A percentile compares a stretch with the other conserved stretches of the same genome.
Evolutionary conservation across 768 basidiomycete species (phyloP).

Genomic region (Panaeolus cyanescens): DNA sequence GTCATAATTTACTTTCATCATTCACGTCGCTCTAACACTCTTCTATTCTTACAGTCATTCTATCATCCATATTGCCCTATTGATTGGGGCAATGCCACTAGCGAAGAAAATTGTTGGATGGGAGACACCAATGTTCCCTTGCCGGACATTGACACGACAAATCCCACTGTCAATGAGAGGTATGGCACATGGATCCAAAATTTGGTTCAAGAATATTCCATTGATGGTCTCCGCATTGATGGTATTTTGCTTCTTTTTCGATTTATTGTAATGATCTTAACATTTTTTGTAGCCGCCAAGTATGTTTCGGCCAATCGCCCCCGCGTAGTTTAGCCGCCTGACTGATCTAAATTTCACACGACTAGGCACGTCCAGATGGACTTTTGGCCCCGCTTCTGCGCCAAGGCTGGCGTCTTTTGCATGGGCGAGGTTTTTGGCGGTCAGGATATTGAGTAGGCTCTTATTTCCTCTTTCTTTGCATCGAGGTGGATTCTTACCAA

Average conservation of each 20-base stretch:
- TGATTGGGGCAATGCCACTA: conserved; percentile 67
- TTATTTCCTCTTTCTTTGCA: neutral
- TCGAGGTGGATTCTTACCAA: neutral
- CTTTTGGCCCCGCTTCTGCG: conserved; percentile 80
- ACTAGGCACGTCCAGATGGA: conserved; percentile 66
- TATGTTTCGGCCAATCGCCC: conserved; percentile 20
- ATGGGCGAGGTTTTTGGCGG: conserved; percentile 80
- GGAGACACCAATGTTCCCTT: conserved; percentile 76
- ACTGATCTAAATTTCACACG: conserved; percentile 15
- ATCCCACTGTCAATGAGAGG: conserved; percentile 57
- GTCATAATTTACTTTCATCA: conserved; percentile 14
- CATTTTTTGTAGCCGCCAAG: conserved; percentile 41
- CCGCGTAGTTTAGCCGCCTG: conserved; percentile 4
- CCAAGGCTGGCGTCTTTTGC: conserved; percentile 80
- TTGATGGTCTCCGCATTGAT: conserved; percentile 90
- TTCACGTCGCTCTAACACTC: neutral
- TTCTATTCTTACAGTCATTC: conserved; percentile 42
- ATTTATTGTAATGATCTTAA: conserved; percentile 33
- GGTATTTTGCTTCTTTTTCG: conserved; percentile 32
- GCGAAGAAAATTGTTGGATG: conserved; percentile 80
- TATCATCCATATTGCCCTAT: conserved; percentile 83
- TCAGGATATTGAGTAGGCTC: conserved; percentile 47
- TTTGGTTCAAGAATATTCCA: conserved; percentile 68
- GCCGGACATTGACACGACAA: conserved; percentile 78
- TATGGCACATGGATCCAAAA: conserved; percentile 72